phyloP scores from a whole-genome alignment of 192 early-diverging fungal genomes.

The Radiomyces spectabilis region DNA sequence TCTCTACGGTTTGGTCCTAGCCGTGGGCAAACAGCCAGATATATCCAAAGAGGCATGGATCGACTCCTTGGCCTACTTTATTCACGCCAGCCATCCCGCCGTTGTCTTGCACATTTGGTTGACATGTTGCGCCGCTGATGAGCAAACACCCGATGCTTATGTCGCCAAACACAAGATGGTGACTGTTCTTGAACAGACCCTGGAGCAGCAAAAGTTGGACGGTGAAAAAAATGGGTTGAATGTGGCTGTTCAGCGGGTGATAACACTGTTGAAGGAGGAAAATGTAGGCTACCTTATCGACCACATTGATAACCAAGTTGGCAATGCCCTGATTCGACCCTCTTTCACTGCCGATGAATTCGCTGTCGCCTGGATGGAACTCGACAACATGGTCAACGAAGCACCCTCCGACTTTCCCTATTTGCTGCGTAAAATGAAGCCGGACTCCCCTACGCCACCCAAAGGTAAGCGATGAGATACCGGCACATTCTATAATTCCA shows the following conservation, averaged over 20 bases:
- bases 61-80: conserved; percentile 5
- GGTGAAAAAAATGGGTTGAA: too few relatives aligned
- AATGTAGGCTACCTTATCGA: not conserved
- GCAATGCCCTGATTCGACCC: not conserved
- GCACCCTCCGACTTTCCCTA: not conserved
- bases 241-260: not conserved
- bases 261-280: not conserved
- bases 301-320: conserved; percentile 7
- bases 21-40: not conserved
- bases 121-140: conserved; percentile 1
- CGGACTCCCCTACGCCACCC: not conserved
- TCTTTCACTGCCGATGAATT: conserved; percentile 13
- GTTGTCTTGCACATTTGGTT: conserved; percentile 9
- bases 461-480: not conserved
- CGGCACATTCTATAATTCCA: not conserved
- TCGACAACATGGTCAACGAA: not conserved
- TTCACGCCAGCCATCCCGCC: not conserved
- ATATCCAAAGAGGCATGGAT: not conserved
- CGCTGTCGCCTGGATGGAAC: not conserved
- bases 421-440: not conserved
- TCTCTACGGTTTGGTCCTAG: conserved; percentile 17
- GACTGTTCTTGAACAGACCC: not conserved
- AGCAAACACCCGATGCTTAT: not conserved
- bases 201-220: not conserved
- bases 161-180: not conserved